Conservation (phyloP, 148 eudicot species). For the Nyssa sinensis region DNA sequence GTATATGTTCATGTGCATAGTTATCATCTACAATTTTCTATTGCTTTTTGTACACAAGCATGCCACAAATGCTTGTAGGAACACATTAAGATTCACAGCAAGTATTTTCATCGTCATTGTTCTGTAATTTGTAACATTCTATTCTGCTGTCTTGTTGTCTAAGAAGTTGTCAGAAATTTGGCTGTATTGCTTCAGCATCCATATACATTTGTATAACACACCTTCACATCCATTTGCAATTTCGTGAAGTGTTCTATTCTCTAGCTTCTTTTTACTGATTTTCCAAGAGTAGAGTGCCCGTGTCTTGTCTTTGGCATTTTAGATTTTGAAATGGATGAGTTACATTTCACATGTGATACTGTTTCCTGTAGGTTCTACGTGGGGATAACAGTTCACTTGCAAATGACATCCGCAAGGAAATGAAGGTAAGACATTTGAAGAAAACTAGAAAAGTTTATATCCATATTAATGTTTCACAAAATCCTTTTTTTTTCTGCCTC, state of each 20-base stretch:
- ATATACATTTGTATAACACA: too few relatives aligned
- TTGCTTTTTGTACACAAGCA: not conserved
- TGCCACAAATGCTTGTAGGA: not conserved
- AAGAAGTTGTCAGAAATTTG: too few relatives aligned
- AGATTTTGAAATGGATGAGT: not conserved
- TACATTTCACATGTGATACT: not conserved
- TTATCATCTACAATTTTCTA: not conserved
- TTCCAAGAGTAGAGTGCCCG: too few relatives aligned
- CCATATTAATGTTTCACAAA: too few relatives aligned
- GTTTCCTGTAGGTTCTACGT: conserved; percentile 61
- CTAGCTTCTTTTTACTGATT: not conserved
- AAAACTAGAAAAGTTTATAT: not conserved
- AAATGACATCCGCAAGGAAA: conserved; percentile 89
- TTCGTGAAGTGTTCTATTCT: too few relatives aligned
- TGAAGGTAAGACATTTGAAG: conserved; percentile 26
- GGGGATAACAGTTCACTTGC: conserved; percentile 95
- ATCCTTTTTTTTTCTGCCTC: too few relatives aligned
- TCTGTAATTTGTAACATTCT: too few relatives aligned
- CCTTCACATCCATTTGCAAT: too few relatives aligned
- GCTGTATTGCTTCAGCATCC: too few relatives aligned
- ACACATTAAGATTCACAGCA: not conserved
- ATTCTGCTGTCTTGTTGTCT: too few relatives aligned
- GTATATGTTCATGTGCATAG: not conserved
- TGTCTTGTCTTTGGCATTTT: not conserved
- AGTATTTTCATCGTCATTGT: not conserved